Percentiles rank a stretch among this genome's conserved stretches.
Conservation (phyloP, 1,284 basidiomycete species). For the Apiotrichum gamsii region DNA sequence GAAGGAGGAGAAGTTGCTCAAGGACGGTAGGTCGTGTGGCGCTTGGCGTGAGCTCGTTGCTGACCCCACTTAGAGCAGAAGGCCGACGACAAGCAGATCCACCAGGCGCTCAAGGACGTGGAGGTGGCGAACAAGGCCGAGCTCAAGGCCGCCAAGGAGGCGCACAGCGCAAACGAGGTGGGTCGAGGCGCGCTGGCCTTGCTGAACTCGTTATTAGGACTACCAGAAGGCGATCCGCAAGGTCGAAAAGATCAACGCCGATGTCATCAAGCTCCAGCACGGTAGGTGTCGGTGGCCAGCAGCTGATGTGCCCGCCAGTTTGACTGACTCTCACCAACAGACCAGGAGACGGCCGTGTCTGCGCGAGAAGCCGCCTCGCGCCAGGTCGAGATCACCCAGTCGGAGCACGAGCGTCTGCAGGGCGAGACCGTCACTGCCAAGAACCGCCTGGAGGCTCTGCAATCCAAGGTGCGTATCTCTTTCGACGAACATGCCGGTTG, state of each 20-base stretch:
- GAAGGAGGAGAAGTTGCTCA: conserved; percentile 38
- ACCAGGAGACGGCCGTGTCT: conserved; percentile 28
- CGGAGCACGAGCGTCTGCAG: conserved; percentile 21
- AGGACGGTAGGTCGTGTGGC: conserved; percentile 31
- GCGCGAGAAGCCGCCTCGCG: conserved; percentile 23
- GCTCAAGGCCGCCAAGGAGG: conserved; percentile 31
- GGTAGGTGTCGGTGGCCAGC: too few species aligned
- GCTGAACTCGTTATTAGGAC: conserved; percentile 9
- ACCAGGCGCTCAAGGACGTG: conserved; percentile 35
- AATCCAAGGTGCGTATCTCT: conserved; percentile 18
- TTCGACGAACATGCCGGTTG: background rate
- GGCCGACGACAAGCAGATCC: conserved; percentile 26
- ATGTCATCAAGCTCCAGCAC: conserved; percentile 30
- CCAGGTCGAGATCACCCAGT: conserved; percentile 19
- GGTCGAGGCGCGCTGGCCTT: background rate
- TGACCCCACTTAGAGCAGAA: conserved; percentile 23
- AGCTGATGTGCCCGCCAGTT: too few species aligned
- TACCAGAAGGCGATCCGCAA: conserved; percentile 35
- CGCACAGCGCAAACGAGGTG: conserved; percentile 29
- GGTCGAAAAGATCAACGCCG: conserved; percentile 30
- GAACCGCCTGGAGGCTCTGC: conserved; percentile 22
- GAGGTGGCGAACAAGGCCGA: conserved; percentile 35
- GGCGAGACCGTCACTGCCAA: conserved; percentile 28
- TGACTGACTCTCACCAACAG: too few species aligned
- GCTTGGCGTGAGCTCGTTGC: background rate